These are phyloP conservation scores for Cryphonectria nitschkei DNA, from an alignment of 2,329 filamentous ascomycete species.

Conservation along the genomic window DNA sequence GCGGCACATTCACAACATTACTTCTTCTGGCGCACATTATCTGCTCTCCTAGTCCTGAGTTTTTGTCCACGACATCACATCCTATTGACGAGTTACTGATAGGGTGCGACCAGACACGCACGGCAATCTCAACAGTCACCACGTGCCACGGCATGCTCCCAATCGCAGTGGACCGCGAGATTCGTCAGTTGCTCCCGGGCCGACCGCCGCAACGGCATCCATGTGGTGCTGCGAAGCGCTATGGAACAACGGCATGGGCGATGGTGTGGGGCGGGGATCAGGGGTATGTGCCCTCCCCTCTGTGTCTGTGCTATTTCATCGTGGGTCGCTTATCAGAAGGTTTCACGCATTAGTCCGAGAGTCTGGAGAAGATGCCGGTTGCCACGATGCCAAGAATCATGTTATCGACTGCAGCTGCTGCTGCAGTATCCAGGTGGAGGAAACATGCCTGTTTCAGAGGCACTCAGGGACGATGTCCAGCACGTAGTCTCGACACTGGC, in stretches of 20 bases:
- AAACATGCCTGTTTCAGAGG: not conserved
- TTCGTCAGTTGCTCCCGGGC: not conserved
- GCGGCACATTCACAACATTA: not conserved
- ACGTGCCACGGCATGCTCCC: not conserved
- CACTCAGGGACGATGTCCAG: not conserved
- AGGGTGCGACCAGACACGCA: not conserved
- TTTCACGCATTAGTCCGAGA: not conserved
- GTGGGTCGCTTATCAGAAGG: not conserved
- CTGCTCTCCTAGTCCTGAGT: not conserved
- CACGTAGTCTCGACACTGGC: not conserved
- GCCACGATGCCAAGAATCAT: not conserved
- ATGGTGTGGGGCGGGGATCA: not conserved
- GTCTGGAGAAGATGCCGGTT: constrained; percentile 2
- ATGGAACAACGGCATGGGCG: not conserved
- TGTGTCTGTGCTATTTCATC: not conserved
- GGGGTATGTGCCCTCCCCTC: not conserved
- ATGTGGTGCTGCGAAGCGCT: not conserved
- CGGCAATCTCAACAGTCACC: not conserved
- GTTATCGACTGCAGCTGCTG: not conserved
- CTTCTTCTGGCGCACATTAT: not conserved
- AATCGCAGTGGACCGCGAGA: not conserved
- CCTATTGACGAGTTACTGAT: not conserved
- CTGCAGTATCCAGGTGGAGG: not conserved
- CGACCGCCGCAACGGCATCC: not conserved
- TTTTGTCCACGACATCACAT: not conserved